Base-by-base conservation (phyloP, 495 filamentous ascomycete species). In the Endocarpon pusillum region DNA sequence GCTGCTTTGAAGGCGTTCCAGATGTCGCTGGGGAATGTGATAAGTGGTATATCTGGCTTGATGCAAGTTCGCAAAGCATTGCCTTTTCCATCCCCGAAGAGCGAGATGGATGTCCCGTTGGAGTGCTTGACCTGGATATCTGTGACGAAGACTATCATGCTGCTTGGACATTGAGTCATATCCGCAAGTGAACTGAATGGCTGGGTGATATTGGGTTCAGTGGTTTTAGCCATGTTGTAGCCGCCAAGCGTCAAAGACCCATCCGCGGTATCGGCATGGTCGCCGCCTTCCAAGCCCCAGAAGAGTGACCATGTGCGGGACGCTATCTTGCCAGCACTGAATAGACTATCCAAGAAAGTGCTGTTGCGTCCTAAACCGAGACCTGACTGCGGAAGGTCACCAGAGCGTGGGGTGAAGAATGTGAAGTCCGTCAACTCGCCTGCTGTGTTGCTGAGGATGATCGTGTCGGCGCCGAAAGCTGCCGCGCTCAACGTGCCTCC, bases 181-280 rank as follows among this genome's bases (percentile, higher is more conserved):
- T 38, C 1, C 3, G 12, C 19, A 32, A 46, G 6, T n/a, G n/a
- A n/a, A n/a, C n/a, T n/a, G n/a, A n/a, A n/a, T 31, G 14, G 43
- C 20, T 43, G 38, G 0, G 55, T 54, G 12, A 45, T 37, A 12
- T 54, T 53, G 5, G 23, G 28, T 1, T 51, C 54, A 2, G 41
- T 49, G 4, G 50, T 43, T 30, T 61, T 62, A 9, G 55, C 53
- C 33, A 34, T 21, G 33, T 62, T 59, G 30, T 56, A 62, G 22
- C 58, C 59, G 6, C 60, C 60, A 5, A 63, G 42, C 6, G 61
- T 49, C 11, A 61, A 22, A 4, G 31, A 42, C 1, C 60, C 59
- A 33, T 64, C 55, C 22, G 52, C 43, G 36, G 42, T 39, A 2
- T 25, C 36, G 4, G 30, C 15, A 2, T 29, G n/a, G 6, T 44